A percentile compares a stretch with the other conserved stretches of the same genome.
Conservation (phyloP, 768 basidiomycete genomes). For the Porpolomopsis calyptriformis region DNA sequence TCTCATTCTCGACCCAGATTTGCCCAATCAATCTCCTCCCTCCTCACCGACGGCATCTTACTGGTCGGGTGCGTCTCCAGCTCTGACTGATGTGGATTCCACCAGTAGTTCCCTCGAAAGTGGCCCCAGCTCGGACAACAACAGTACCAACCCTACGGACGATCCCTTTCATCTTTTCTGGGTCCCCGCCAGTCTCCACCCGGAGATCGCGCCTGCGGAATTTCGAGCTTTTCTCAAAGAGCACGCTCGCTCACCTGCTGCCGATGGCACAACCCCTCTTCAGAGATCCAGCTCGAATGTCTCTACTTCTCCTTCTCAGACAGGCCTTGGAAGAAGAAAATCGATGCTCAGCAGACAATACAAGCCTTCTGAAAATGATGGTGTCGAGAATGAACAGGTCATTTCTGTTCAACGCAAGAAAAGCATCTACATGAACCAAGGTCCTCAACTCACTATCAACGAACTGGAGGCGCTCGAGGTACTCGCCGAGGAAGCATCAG, state of each 20-base stretch:
- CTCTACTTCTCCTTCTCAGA: slow-evolving; percentile 26
- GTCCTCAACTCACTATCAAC: slow-evolving; percentile 82
- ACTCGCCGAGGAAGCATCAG: slow-evolving; percentile 81
- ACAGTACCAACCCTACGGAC: slow-evolving; percentile 37
- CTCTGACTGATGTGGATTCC: slow-evolving; percentile 34
- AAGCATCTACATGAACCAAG: slow-evolving; percentile 53
- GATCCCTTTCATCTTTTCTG: slow-evolving; percentile 93
- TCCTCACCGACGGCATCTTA: slow-evolving; percentile 45
- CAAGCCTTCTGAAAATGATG: slow-evolving; percentile 68
- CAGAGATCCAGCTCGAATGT: slow-evolving; percentile 35
- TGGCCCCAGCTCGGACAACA: slow-evolving; percentile 13
- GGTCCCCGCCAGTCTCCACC: slow-evolving; percentile 94
- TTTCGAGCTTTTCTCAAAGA: slow-evolving; percentile 93
- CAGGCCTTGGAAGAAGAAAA: slow-evolving; percentile 63
- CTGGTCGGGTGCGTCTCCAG: slow-evolving; percentile 31
- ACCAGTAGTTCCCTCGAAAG: slow-evolving; percentile 30
- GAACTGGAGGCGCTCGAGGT: slow-evolving; percentile 94
- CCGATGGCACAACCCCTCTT: slow-evolving; percentile 33
- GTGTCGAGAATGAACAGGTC: slow-evolving; percentile 55
- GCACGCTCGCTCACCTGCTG: slow-evolving; percentile 58
- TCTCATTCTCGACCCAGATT: slow-evolving; percentile 83
- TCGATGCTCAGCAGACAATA: slow-evolving; percentile 96
- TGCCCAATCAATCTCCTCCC: slow-evolving; percentile 62
- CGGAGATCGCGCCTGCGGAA: slow-evolving; percentile 94
- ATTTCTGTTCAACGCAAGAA: slow-evolving; percentile 62